phyloP scores from a whole-genome alignment of 805 yeast genomes.

The Yamadazyma takamatsuzukensis region DNA sequence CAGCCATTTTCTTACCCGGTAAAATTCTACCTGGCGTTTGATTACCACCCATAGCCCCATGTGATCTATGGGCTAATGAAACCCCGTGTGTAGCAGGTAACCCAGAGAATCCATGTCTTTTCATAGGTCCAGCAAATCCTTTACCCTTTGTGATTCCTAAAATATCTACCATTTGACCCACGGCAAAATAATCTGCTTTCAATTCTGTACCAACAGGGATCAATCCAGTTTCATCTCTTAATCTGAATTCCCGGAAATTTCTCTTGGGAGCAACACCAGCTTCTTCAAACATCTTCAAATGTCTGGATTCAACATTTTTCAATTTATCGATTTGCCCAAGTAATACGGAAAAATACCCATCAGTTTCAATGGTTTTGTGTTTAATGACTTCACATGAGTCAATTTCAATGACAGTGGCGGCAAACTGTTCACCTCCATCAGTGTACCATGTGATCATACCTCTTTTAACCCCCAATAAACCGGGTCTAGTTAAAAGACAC shows the following conservation, averaged over 20 bases:
- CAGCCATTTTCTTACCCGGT: constrained; percentile 98
- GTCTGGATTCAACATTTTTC: constrained; percentile 51
- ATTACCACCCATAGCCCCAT: constrained; percentile 95
- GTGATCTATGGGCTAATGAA: constrained; percentile 87
- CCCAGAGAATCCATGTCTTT: constrained; percentile 87
- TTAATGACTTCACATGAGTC: constrained; percentile 83
- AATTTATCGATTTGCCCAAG: constrained; percentile 77
- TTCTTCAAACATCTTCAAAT: constrained; percentile 72
- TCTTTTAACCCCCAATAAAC: constrained; percentile 75
- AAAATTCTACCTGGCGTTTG: constrained; percentile 94
- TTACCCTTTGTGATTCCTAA: constrained; percentile 84
- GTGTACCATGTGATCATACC: constrained; percentile 90
- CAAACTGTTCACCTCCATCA: constrained; percentile 62
- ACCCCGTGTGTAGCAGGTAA: constrained; percentile 94
- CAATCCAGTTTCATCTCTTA: constrained; percentile 61
- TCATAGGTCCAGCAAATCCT: constrained; percentile 98
- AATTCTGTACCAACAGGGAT: constrained; percentile 75
- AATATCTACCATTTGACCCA: constrained; percentile 82
- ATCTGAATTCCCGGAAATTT: constrained; percentile 72
- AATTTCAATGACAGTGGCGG: constrained; percentile 86
- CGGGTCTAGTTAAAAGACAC: constrained; percentile 73
- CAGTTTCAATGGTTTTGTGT: constrained; percentile 62
- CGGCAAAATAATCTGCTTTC: constrained; percentile 77
- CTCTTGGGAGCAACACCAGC: constrained; percentile 85
- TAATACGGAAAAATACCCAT: constrained; percentile 84